Percentiles rank a stretch among this genome's conserved stretches.
Conservation (phyloP, 2,329 filamentous ascomycete species). For the Sporothrix luriei region DNA sequence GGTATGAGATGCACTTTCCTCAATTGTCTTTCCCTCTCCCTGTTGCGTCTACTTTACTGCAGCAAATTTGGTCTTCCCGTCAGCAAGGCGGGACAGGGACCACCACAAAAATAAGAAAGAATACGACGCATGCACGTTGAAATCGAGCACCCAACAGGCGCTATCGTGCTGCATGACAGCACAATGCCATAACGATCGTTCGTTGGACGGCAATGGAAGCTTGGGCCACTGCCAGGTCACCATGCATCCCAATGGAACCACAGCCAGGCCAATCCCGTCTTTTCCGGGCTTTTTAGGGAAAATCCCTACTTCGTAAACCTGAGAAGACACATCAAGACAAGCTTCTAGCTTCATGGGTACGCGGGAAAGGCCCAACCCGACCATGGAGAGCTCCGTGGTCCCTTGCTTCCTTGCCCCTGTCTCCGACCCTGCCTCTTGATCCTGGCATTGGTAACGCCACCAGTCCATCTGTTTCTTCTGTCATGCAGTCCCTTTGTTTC, state of each 20-base stretch:
- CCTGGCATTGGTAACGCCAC: neutral
- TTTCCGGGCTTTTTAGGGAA: neutral
- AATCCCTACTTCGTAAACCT: too few relatives aligned
- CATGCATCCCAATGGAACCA: slow-evolving; percentile 21
- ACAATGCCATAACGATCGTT: neutral
- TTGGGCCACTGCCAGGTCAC: slow-evolving; percentile 30
- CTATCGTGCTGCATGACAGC: slow-evolving; percentile 25
- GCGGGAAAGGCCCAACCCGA: slow-evolving; percentile 17
- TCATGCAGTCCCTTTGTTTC: neutral
- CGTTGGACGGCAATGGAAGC: slow-evolving; percentile 25
- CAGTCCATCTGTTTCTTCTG: neutral
- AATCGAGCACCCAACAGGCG: slow-evolving; percentile 24
- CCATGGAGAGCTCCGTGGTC: neutral
- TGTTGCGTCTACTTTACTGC: neutral
- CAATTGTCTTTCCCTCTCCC: neutral
- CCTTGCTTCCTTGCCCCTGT: slow-evolving; percentile 10
- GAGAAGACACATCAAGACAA: neutral
- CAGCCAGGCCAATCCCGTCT: slow-evolving; percentile 14
- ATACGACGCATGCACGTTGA: slow-evolving; percentile 13
- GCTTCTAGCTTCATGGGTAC: slow-evolving; percentile 12
- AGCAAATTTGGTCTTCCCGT: neutral
- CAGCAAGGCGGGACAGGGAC: neutral
- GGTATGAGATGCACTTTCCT: neutral
- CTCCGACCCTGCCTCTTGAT: neutral
- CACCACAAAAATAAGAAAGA: neutral